A percentile compares a stretch with the other conserved stretches of the same genome.
These are phyloP conservation scores for Ramaria rubella DNA, from an alignment of 768 basidiomycete species.

Conservation along the genomic window DNA sequence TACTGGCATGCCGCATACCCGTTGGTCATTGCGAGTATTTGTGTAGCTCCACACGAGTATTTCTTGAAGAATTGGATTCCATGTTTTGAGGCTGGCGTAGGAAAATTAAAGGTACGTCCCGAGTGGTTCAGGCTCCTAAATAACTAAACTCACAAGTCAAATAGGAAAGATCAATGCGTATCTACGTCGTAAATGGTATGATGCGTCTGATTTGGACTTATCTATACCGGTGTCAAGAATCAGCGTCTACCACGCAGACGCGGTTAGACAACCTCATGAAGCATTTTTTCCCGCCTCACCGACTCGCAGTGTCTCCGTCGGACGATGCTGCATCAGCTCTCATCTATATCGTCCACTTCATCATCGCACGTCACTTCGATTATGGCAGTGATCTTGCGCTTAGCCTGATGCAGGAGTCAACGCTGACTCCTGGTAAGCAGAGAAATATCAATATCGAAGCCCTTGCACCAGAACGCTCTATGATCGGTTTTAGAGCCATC, in stretches of 20 bases:
- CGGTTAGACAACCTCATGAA: slow-evolving; percentile 72
- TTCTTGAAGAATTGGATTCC: slow-evolving; percentile 77
- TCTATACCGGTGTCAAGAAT: slow-evolving; percentile 87
- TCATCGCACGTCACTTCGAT: slow-evolving; percentile 78
- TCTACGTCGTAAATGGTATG: slow-evolving; percentile 72
- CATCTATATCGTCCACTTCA: slow-evolving; percentile 72
- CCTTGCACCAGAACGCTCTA: slow-evolving; percentile 54
- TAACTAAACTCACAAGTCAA: slow-evolving; percentile 4
- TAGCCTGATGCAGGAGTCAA: slow-evolving; percentile 70
- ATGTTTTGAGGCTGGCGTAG: slow-evolving; percentile 64
- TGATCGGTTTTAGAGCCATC: slow-evolving; percentile 70
- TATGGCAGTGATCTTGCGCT: slow-evolving; percentile 77
- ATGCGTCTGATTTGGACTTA: slow-evolving; percentile 89
- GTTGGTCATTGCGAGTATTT: slow-evolving; percentile 72
- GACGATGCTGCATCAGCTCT: slow-evolving; percentile 78
- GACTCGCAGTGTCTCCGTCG: slow-evolving; percentile 49
- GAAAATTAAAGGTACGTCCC: slow-evolving; percentile 68
- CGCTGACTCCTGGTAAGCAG: slow-evolving; percentile 27
- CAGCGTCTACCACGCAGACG: slow-evolving; percentile 68
- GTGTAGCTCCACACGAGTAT: slow-evolving; percentile 79
- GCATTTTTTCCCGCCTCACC: slow-evolving; percentile 71
- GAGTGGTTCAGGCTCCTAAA: slow-evolving; percentile 9
- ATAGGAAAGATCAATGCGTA: slow-evolving; percentile 74
- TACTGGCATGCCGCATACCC: slow-evolving; percentile 90
- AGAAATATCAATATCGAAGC: slow-evolving; percentile 37